These are phyloP conservation scores for Scheffersomyces cryptocercus DNA, from an alignment of 1,139 yeast genomes.

Conservation along the genomic window DNA sequence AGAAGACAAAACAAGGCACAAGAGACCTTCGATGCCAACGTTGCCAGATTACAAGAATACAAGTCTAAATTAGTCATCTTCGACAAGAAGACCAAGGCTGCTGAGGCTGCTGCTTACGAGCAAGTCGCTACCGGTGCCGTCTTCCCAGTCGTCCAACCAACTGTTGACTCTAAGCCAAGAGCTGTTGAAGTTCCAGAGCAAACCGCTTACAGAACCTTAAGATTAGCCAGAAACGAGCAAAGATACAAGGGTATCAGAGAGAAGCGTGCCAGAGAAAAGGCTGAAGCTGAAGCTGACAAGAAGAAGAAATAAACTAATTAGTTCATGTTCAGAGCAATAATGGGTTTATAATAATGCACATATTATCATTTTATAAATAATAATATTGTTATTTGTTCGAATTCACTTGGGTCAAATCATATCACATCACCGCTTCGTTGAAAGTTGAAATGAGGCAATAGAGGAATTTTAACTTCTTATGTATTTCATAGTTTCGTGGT, in stretches of 20 bases:
- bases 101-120: conserved; percentile 67
- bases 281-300: conserved; percentile 99
- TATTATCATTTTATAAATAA: not conserved
- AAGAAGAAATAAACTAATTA: conserved; percentile 68
- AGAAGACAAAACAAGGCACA: conserved; percentile 99
- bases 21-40: conserved; percentile 93
- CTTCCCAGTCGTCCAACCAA: conserved; percentile 89
- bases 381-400: not conserved
- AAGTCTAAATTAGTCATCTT: conserved; percentile 92
- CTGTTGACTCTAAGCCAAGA: conserved; percentile 76
- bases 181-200: conserved; percentile 85
- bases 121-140: conserved; percentile 79
- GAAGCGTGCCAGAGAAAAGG: conserved; percentile 95
- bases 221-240: conserved; percentile 93
- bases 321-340: not conserved
- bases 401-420: not conserved
- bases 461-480: conserved; percentile 1
- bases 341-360: too few relatives aligned
- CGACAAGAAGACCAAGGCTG: conserved; percentile 83
- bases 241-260: conserved; percentile 94
- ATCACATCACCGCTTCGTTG: not conserved
- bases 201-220: conserved; percentile 93
- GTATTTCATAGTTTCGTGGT: not conserved
- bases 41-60: conserved; percentile 96
- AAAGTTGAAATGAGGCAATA: not conserved